Conservation (phyloP, 306 rosid species). For the Arachis stenosperma region DNA sequence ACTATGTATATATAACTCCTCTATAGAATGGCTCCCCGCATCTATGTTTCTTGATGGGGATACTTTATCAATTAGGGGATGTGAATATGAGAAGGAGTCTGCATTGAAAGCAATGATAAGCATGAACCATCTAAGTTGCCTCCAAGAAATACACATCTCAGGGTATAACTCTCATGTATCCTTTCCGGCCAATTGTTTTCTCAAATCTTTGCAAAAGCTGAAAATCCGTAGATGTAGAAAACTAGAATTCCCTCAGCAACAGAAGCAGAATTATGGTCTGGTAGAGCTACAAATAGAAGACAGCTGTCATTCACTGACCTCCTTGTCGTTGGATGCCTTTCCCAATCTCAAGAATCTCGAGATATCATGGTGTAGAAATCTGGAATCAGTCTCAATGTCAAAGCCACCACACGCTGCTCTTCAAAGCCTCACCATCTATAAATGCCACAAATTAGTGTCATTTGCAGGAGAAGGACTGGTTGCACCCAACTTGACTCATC, state of each 20-base stretch:
- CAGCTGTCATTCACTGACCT: not conserved
- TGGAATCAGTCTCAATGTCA: not conserved
- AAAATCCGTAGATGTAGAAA: not conserved
- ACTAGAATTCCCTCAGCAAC: not conserved
- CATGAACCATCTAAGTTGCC: not conserved
- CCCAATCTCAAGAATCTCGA: not conserved
- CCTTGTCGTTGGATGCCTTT: not conserved
- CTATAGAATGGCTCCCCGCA: too few relatives aligned
- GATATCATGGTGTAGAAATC: not conserved
- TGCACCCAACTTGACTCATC: too few relatives aligned
- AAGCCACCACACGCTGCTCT: not conserved
- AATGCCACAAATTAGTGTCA: not conserved
- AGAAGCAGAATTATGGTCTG: too few relatives aligned
- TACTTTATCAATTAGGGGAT: not conserved
- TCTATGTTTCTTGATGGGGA: not conserved
- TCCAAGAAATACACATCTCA: not conserved
- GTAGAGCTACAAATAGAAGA: not conserved
- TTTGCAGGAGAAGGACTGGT: not conserved
- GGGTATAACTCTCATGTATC: too few relatives aligned
- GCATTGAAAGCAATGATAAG: not conserved
- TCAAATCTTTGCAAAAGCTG: too few relatives aligned
- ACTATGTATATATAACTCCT: too few relatives aligned
- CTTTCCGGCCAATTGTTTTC: too few relatives aligned
- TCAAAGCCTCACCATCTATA: not conserved
- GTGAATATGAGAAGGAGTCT: not conserved